Evolutionary conservation across 148 eudicot genomes (phyloP).

Genomic region (Heliamphora exappendiculata): DNA sequence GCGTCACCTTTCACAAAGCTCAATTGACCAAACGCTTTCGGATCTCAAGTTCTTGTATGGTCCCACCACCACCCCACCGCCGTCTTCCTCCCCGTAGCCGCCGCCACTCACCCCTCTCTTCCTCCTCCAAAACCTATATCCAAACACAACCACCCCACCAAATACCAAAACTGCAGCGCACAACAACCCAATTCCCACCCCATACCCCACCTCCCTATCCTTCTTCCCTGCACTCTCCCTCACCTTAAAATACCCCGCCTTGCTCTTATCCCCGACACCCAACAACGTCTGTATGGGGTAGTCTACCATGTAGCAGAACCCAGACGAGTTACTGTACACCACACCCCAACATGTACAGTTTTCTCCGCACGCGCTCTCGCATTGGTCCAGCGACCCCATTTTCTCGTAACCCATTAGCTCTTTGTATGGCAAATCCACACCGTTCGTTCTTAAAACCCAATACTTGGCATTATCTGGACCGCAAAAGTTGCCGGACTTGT

Average conservation of each 20-base stretch:
- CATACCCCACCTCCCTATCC: constrained; percentile 21
- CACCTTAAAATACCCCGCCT: constrained; percentile 81
- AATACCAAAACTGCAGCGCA: constrained; percentile 44
- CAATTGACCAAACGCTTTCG: constrained; percentile 60
- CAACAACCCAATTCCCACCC: constrained; percentile 47
- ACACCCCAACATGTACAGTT: constrained; percentile 90
- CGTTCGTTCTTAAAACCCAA: constrained; percentile 29
- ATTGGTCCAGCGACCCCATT: constrained; percentile 39
- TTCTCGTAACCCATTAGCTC: constrained; percentile 46
- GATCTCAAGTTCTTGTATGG: constrained; percentile 70
- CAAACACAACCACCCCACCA: constrained; percentile 32
- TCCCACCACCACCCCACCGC: constrained; percentile 42
- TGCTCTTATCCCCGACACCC: constrained; percentile 56
- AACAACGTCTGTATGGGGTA: constrained; percentile 72
- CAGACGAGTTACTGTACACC: constrained; percentile 69
- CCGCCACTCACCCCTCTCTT: constrained; percentile 42
- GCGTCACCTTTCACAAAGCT: constrained; percentile 44
- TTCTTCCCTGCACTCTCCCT: constrained; percentile 43
- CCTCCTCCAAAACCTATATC: constrained; percentile 29
- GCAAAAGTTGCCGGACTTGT: constrained; percentile 39
- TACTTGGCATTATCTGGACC: constrained; percentile 1
- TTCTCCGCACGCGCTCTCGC: constrained; percentile 50
- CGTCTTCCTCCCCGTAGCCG: constrained; percentile 45
- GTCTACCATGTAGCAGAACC: constrained; percentile 68
- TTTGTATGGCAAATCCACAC: constrained; percentile 60